Percentiles rank a stretch among this genome's conserved stretches.
Evolutionary conservation across 2,329 filamentous ascomycete species (phyloP).

Genomic region (Coccinonectria pachysandricola): DNA sequence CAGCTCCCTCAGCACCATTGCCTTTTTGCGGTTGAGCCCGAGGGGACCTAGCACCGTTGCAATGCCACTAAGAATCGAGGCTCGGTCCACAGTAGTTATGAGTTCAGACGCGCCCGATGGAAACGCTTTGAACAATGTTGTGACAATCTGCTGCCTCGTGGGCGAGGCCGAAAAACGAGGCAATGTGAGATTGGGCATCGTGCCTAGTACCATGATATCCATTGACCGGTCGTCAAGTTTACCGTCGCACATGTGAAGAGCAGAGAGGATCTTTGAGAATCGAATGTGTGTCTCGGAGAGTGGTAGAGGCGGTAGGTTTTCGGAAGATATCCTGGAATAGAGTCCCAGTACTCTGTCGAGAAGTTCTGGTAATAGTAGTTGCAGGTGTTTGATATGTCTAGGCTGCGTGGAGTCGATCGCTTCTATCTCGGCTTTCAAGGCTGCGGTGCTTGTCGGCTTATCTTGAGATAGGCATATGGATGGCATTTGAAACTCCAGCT

Average conservation of each 20-base stretch:
- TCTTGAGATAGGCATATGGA: slow-evolving; percentile 44
- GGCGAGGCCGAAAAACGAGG: slow-evolving; percentile 47
- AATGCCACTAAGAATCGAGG: slow-evolving; percentile 74
- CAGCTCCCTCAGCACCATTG: slow-evolving; percentile 78
- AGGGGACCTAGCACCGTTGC: slow-evolving; percentile 73
- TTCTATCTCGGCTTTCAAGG: slow-evolving; percentile 19
- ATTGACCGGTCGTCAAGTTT: slow-evolving; percentile 50
- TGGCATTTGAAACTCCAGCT: slow-evolving; percentile 72
- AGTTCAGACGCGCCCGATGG: slow-evolving; percentile 56
- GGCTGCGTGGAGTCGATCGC: slow-evolving; percentile 34
- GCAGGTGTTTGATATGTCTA: slow-evolving; percentile 43
- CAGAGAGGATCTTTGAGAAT: slow-evolving; percentile 59
- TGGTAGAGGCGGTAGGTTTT: slow-evolving; percentile 60
- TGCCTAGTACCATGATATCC: slow-evolving; percentile 55
- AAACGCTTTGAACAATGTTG: slow-evolving; percentile 57
- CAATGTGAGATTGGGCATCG: slow-evolving; percentile 37
- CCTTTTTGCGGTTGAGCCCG: slow-evolving; percentile 79
- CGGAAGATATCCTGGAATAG: slow-evolving; percentile 60
- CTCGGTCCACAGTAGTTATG: slow-evolving; percentile 64
- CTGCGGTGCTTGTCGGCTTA: slow-evolving; percentile 26
- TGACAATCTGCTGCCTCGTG: slow-evolving; percentile 53
- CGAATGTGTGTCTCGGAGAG: slow-evolving; percentile 65
- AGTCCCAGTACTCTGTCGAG: slow-evolving; percentile 64
- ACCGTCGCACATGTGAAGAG: slow-evolving; percentile 56
- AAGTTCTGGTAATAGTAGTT: slow-evolving; percentile 58